Conservation (phyloP, 2,329 filamentous ascomycete genomes). For the Beauveria asiatica region DNA sequence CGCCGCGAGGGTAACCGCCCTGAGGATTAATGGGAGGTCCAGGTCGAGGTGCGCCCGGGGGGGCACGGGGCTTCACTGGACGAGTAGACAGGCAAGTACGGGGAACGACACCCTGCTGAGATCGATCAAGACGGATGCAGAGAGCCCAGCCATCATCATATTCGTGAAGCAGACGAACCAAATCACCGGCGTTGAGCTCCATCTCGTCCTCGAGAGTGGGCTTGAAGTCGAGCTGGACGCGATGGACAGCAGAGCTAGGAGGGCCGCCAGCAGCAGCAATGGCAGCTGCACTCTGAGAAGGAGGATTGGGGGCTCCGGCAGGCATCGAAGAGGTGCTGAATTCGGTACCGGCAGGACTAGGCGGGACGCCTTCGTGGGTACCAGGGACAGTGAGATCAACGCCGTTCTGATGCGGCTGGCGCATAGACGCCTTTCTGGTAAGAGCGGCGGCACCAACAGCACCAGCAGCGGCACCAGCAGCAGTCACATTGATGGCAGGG, state of each 20-base stretch:
- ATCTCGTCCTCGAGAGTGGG: conserved; percentile 91
- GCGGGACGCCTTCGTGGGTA: conserved; percentile 31
- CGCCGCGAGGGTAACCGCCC: conserved; percentile 21
- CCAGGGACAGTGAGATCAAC: conserved; percentile 45
- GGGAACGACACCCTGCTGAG: conserved; percentile 85
- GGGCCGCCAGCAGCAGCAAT: conserved; percentile 57
- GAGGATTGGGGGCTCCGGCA: conserved; percentile 28
- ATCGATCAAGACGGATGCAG: conserved; percentile 82
- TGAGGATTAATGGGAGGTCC: conserved; percentile 45
- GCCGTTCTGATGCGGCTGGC: conserved; percentile 39
- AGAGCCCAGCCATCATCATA: conserved; percentile 99
- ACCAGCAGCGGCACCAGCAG: conserved; percentile 29
- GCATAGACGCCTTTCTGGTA: conserved; percentile 47
- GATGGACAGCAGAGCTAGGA: conserved; percentile 61
- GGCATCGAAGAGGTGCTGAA: conserved; percentile 49
- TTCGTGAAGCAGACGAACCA: conserved; percentile 85
- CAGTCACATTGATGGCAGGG: conserved; percentile 33
- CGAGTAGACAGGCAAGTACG: conserved; percentile 88
- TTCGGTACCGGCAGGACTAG: conserved; percentile 56
- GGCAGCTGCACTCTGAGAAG: conserved; percentile 45
- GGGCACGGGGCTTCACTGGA: conserved; percentile 75
- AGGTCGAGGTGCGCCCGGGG: conserved; percentile 37
- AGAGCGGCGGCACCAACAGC: conserved; percentile 32
- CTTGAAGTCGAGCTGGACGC: conserved; percentile 89
- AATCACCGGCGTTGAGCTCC: conserved; percentile 67